Conservation (phyloP, 2,329 filamentous ascomycete genomes). For the Trichoderma semiorbis region DNA sequence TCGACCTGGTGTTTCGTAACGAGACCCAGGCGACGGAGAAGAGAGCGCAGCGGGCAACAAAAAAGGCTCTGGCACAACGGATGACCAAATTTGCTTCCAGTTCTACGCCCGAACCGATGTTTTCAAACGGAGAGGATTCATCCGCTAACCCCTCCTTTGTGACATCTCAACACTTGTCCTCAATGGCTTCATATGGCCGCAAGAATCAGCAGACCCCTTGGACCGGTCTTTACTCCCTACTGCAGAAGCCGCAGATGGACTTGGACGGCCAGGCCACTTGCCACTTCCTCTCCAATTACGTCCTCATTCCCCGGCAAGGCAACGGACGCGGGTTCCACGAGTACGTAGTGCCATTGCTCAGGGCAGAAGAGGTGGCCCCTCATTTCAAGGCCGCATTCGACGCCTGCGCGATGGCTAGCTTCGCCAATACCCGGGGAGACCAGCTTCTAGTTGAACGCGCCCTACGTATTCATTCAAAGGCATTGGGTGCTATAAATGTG, state of each 20-base stretch:
- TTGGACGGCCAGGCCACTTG: constrained; percentile 55
- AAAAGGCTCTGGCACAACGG: constrained; percentile 40
- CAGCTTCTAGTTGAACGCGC: constrained; percentile 39
- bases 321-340: constrained; percentile 55
- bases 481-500: constrained; percentile 49
- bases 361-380: constrained; percentile 39
- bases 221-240: constrained; percentile 25
- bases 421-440: constrained; percentile 44
- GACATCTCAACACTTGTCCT: background rate
- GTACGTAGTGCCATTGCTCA: constrained; percentile 55
- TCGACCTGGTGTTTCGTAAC: constrained; percentile 69
- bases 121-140: constrained; percentile 11
- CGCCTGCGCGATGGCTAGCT: constrained; percentile 55
- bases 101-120: constrained; percentile 11
- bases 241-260: constrained; percentile 41
- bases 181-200: background rate
- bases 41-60: constrained; percentile 55
- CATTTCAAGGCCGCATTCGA: constrained; percentile 56
- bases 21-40: constrained; percentile 66
- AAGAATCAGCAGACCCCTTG: constrained; percentile 10
- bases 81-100: background rate
- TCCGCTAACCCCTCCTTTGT: constrained; percentile 9
- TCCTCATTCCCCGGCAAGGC: constrained; percentile 51
- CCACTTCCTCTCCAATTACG: constrained; percentile 60
- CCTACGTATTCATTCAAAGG: constrained; percentile 52